Evolutionary conservation across 176 grass and related monocot genomes (phyloP).

Genomic region (Lolium rigidum): DNA sequence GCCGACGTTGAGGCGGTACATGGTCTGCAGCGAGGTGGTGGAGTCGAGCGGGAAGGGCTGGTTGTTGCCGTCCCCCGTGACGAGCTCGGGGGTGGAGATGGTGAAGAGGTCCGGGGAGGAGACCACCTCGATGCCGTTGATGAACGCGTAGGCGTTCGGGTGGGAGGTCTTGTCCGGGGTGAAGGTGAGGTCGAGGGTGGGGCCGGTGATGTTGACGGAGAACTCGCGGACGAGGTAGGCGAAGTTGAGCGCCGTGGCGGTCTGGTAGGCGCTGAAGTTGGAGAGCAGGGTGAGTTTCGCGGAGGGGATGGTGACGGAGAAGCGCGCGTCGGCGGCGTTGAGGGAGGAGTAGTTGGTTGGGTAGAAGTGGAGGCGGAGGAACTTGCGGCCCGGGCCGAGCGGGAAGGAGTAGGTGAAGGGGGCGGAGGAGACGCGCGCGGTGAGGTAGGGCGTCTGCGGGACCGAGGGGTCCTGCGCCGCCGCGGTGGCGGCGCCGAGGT

Average conservation of each 20-base stretch:
- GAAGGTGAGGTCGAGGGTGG: constrained; percentile 82
- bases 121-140: constrained; percentile 95
- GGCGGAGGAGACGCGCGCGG: constrained; percentile 64
- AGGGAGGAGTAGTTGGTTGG: constrained; percentile 58
- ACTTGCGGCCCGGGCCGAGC: constrained; percentile 73
- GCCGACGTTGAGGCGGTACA: constrained; percentile 88
- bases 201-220: constrained; percentile 70
- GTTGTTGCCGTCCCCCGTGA: constrained; percentile 45
- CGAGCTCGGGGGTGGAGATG: neutral
- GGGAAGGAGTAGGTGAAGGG: constrained; percentile 93
- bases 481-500: constrained; percentile 34
- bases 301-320: constrained; percentile 64
- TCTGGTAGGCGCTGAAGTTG: constrained; percentile 89
- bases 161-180: constrained; percentile 62
- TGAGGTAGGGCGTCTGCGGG: constrained; percentile 74
- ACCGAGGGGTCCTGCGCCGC: constrained; percentile 60
- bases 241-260: constrained; percentile 51
- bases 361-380: constrained; percentile 88
- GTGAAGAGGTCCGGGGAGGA: constrained; percentile 73
- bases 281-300: constrained; percentile 62
- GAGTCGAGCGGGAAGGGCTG: constrained; percentile 42
- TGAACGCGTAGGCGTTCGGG: constrained; percentile 77
- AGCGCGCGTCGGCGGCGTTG: constrained; percentile 65
- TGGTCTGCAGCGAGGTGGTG: constrained; percentile 60
- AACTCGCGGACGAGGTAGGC: constrained; percentile 68